phyloP scores from a whole-genome alignment of 2,329 filamentous ascomycete genomes.

The Trichoderma sp. region DNA sequence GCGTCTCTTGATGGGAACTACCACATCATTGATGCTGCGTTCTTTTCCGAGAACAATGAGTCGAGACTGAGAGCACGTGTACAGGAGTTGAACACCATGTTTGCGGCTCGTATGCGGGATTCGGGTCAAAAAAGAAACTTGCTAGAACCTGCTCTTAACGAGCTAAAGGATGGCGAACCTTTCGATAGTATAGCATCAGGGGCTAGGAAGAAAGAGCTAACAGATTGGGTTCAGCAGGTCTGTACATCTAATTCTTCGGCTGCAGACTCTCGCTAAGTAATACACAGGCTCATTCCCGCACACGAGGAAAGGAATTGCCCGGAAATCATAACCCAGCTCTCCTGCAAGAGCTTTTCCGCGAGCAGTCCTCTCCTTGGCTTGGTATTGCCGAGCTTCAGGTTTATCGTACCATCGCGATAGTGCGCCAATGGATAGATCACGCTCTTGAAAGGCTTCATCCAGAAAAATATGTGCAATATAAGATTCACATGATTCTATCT shows the following conservation, averaged over 20 bases:
- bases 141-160: background rate
- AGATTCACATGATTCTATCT: background rate
- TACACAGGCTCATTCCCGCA: background rate
- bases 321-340: background rate
- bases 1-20: constrained; percentile 4
- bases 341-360: background rate
- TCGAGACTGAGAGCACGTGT: background rate
- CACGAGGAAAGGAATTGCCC: constrained; percentile 5
- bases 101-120: background rate
- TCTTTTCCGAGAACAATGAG: background rate
- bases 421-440: background rate
- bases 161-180: background rate
- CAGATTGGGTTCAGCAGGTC: background rate
- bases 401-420: background rate
- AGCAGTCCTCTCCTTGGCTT: background rate
- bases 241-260: background rate
- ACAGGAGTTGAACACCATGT: background rate
- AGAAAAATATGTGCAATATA: background rate
- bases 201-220: background rate
- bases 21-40: background rate
- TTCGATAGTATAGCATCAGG: too few relatives aligned
- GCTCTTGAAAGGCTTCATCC: background rate
- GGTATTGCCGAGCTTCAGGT: background rate
- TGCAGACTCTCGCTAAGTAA: background rate
- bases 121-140: background rate